Evolutionary conservation across 192 early-diverging fungal species (phyloP).

Genomic region (Gaertneriomyces sp.): DNA sequence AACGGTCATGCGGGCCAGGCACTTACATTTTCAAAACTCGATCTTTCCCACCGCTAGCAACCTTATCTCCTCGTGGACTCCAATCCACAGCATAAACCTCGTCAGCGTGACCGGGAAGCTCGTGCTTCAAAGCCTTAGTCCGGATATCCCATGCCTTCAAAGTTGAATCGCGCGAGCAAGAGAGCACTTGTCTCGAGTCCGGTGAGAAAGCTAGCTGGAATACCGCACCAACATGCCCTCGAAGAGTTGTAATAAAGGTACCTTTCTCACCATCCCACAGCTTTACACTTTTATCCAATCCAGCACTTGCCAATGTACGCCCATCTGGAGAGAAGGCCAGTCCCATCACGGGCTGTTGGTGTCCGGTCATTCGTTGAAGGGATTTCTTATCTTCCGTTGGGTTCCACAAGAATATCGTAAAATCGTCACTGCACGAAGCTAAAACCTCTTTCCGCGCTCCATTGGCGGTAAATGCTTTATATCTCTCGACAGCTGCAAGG

Average conservation of each 20-base stretch:
- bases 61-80: slow-evolving; percentile 85
- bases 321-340: slow-evolving; percentile 93
- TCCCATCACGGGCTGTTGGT: slow-evolving; percentile 95
- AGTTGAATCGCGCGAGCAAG: slow-evolving; percentile 86
- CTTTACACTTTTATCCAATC: slow-evolving; percentile 97
- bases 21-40: slow-evolving; percentile 80
- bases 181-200: slow-evolving; percentile 88
- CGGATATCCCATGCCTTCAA: slow-evolving; percentile 92
- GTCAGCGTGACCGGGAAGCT: slow-evolving; percentile 94
- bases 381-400: slow-evolving; percentile 71
- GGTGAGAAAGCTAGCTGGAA: slow-evolving; percentile 95
- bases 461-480: slow-evolving; percentile 55
- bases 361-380: slow-evolving; percentile 76
- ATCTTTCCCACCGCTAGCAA: slow-evolving; percentile 93
- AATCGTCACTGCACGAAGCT: slow-evolving; percentile 94
- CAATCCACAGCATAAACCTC: slow-evolving; percentile 96
- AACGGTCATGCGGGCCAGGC: background rate
- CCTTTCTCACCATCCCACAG: slow-evolving; percentile 91
- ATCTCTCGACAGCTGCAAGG: slow-evolving; percentile 71
- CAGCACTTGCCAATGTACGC: slow-evolving; percentile 80
- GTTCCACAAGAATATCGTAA: slow-evolving; percentile 97
- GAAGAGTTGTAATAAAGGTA: slow-evolving; percentile 81
- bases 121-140: slow-evolving; percentile 84
- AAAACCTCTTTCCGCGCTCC: slow-evolving; percentile 70
- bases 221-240: slow-evolving; percentile 94